A percentile compares a stretch with the other conserved stretches of the same genome.
Evolutionary conservation across 352 stramenopile species (phyloP).

Genomic region (Phytophthora multivora): DNA sequence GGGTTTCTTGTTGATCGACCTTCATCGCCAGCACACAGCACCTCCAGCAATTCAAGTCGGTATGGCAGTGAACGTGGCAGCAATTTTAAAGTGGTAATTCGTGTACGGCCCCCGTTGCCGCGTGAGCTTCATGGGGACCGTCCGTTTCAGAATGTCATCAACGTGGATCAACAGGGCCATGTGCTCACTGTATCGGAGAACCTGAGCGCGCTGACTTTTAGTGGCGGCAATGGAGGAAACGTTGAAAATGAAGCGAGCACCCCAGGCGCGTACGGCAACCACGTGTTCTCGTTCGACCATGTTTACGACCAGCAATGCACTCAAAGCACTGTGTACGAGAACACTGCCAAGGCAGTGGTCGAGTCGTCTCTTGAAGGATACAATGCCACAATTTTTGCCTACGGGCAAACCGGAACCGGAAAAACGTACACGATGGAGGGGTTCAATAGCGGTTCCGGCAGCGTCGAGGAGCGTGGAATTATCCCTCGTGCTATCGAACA

Average conservation of each 20-base stretch:
- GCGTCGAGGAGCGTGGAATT: constrained; percentile 94
- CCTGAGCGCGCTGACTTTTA: constrained; percentile 48
- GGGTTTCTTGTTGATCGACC: constrained; percentile 35
- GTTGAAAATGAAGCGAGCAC: constrained; percentile 20
- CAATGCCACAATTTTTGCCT: constrained; percentile 92
- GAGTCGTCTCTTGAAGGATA: constrained; percentile 93
- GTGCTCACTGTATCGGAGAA: constrained; percentile 92
- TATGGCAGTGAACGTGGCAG: constrained; percentile 53
- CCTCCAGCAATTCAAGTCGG: constrained; percentile 36
- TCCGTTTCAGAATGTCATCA: constrained; percentile 92
- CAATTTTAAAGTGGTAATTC: constrained; percentile 95
- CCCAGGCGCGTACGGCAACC: constrained; percentile 75
- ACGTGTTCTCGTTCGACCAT: constrained; percentile 95
- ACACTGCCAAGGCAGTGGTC: constrained; percentile 92
- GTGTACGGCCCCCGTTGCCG: constrained; percentile 87
- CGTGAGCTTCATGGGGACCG: constrained; percentile 88
- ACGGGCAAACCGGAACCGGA: constrained; percentile 90
- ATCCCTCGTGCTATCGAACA: constrained; percentile 98
- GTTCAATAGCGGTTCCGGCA: constrained; percentile 84
- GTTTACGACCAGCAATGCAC: constrained; percentile 93
- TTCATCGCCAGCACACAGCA: constrained; percentile 47
- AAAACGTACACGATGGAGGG: constrained; percentile 99
- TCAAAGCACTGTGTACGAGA: constrained; percentile 93
- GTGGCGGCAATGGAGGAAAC: constrained; percentile 31
- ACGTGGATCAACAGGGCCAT: constrained; percentile 84